Conservation (phyloP, 2,329 filamentous ascomycete species). For the Pseudonectria buxi region DNA sequence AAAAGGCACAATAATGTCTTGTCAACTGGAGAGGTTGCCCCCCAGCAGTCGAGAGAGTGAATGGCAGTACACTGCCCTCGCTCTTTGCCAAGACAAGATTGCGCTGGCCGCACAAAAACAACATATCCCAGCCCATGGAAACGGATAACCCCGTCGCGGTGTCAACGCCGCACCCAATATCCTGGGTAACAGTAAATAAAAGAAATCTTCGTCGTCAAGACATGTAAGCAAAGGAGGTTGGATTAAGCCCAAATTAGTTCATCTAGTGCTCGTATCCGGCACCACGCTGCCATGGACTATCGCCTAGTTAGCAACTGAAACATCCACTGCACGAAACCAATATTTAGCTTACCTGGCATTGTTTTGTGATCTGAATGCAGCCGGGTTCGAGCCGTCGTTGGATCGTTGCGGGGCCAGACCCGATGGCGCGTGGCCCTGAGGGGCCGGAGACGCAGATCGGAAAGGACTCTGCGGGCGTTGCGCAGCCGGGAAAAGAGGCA, state of each 20-base stretch:
- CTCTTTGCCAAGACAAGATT: no score
- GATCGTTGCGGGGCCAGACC: constrained; percentile 26
- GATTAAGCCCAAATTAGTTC: constrained; percentile 9
- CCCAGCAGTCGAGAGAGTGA: constrained; percentile 2
- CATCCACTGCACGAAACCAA: constrained; percentile 1
- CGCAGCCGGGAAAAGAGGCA: constrained; percentile 36
- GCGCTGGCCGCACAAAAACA: no score
- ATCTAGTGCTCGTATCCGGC: constrained; percentile 36
- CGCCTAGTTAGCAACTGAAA: neutral
- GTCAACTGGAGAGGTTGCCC: constrained; percentile 7
- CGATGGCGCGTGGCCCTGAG: constrained; percentile 25
- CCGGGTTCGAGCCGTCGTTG: no score
- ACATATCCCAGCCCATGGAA: no score
- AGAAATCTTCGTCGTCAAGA: constrained; percentile 6
- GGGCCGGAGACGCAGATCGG: constrained; percentile 29
- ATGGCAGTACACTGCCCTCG: no score
- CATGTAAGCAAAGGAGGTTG: constrained; percentile 8
- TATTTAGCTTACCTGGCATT: constrained; percentile 29
- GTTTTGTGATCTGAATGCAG: constrained; percentile 22
- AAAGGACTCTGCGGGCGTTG: constrained; percentile 31
- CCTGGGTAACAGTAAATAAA: constrained; percentile 6
- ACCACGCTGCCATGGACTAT: constrained; percentile 39
- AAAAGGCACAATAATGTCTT: constrained; percentile 11
- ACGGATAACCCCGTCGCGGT: no score
- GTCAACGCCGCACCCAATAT: no score